Percentiles rank a stretch among this genome's conserved stretches.
phyloP scores from a whole-genome alignment of 371 early-diverging fungal species.

The Lichtheimia corymbifera region DNA sequence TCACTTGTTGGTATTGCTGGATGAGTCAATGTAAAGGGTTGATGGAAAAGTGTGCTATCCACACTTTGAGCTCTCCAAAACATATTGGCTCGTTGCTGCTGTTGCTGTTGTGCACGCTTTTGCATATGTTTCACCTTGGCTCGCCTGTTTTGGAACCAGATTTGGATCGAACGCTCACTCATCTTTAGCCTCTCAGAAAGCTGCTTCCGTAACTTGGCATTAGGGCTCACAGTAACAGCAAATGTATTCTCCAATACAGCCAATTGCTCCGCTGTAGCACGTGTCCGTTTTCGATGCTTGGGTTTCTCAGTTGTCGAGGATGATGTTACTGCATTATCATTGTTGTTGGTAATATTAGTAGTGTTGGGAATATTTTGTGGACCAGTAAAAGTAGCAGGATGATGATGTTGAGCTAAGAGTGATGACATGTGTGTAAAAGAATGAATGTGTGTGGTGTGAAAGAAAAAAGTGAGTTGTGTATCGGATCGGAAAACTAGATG shows the following conservation, averaged over 20 bases:
- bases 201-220: slow-evolving; percentile 81
- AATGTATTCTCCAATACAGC: slow-evolving; percentile 78
- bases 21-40: not conserved
- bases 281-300: slow-evolving; percentile 59
- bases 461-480: not conserved
- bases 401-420: not conserved
- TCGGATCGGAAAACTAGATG: not conserved
- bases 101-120: slow-evolving; percentile 54
- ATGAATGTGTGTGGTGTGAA: not conserved
- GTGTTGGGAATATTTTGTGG: not conserved
- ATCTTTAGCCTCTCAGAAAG: slow-evolving; percentile 86
- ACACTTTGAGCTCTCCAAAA: not conserved
- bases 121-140: slow-evolving; percentile 87
- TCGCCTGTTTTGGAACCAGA: slow-evolving; percentile 99
- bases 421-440: slow-evolving; percentile 4
- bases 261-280: slow-evolving; percentile 76
- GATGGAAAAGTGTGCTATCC: not conserved
- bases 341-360: not conserved
- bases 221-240: slow-evolving; percentile 70
- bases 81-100: slow-evolving; percentile 13
- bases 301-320: not conserved
- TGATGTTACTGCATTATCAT: not conserved
- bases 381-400: not conserved
- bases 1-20: not conserved
- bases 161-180: slow-evolving; percentile 93